Percentiles rank a stretch among this genome's conserved stretches.
Conservation (phyloP, 1,284 basidiomycete species). For the Ganoderma sp. region DNA sequence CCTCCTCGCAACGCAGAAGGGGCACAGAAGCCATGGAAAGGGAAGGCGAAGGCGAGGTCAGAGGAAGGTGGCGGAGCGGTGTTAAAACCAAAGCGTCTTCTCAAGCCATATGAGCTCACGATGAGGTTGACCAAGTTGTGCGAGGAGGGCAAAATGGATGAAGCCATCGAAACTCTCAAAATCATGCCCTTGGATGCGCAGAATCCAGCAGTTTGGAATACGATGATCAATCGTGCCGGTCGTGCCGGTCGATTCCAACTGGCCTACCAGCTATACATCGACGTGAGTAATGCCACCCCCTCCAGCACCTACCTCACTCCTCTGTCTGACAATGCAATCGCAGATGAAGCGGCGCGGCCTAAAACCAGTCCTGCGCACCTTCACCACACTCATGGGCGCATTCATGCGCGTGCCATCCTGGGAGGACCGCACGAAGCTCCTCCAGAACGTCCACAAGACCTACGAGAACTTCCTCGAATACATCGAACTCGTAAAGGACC, state of each 20-base stretch:
- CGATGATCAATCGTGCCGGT: constrained; percentile 66
- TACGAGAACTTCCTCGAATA: constrained; percentile 61
- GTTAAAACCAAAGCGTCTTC: constrained; percentile 35
- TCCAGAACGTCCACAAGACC: constrained; percentile 61
- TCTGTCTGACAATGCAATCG: not conserved
- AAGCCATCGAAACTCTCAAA: constrained; percentile 66
- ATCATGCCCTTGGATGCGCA: constrained; percentile 70
- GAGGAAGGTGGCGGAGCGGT: not conserved
- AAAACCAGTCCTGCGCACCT: constrained; percentile 67
- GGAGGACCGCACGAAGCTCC: constrained; percentile 59
- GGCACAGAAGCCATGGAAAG: not conserved
- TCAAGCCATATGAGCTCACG: constrained; percentile 67
- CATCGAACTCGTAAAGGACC: constrained; percentile 51
- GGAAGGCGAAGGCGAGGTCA: constrained; percentile 5
- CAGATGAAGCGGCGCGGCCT: constrained; percentile 85
- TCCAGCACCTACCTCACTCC: not conserved
- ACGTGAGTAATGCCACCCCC: constrained; percentile 56
- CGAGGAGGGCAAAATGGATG: constrained; percentile 56
- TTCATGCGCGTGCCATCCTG: constrained; percentile 64
- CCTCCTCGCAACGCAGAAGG: not conserved
- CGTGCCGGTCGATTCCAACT: constrained; percentile 59
- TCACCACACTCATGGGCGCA: constrained; percentile 66
- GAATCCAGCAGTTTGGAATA: constrained; percentile 77
- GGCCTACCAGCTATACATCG: constrained; percentile 65
- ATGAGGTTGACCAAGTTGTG: constrained; percentile 61